Base-by-base conservation (phyloP, 495 filamentous ascomycete genomes). In the Penicillium steckii region DNA sequence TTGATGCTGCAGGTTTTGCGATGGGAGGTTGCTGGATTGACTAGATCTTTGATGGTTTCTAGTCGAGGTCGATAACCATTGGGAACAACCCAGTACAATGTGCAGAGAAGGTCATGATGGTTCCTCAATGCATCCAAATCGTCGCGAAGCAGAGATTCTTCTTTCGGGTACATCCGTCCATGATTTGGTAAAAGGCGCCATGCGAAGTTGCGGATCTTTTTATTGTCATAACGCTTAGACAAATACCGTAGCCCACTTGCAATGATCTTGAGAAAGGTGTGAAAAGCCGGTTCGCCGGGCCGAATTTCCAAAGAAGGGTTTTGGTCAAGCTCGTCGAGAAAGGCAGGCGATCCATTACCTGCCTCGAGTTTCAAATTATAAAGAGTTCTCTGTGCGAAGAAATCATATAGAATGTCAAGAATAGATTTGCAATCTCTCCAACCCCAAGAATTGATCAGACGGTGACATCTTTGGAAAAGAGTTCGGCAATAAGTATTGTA, bases 91-190 rank as follows among this genome's bases (percentile, higher is more conserved):
- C 85, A 96, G 69, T 90, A 96, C 26, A 98, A 77, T 2, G 88
- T 93, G 55, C 87, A 90, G 2, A 98, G 81, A 40, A 98, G 80
- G 64, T 97, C 91, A 61, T 96, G 91, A 56, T 98, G 93, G 61
- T 97, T 98, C 52, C 91, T 80, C 29, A 97, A 72, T 0, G 91
- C 87, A 19, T 90, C 85, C n/a, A 97, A 75, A 51, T 96, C 88
- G 46, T 83, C 82, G 56, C 87, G 81, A 29, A 76, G 80, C 17
- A 97, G 72, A 0, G 75, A 71, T 52, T 91, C 79, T 57, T 96
- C 91, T 64, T 92, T 96, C 4, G 87, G 89, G 57, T 94, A 91
- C 40, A 84, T 85, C 17, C 91, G 84, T 40, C 89, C 85, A 62
- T 97, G 91, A 55, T 96, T 97, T 12, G 94, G 94, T 33, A 95